Conservation (phyloP, 2,329 filamentous ascomycete genomes). For the Neonectria coccinea region DNA sequence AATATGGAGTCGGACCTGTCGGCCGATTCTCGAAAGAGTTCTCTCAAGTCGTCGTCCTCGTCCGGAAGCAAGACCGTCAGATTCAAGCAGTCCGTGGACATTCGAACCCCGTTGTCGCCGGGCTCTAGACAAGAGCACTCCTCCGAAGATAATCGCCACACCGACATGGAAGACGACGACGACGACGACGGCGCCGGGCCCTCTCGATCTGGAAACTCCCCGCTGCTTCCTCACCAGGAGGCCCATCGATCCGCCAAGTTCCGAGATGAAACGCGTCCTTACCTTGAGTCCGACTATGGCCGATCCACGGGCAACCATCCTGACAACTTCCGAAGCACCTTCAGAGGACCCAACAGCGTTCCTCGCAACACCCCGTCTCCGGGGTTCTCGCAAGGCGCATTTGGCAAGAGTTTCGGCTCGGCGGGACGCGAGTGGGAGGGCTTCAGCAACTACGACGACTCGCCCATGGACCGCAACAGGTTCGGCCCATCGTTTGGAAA, state of each 20-base stretch:
- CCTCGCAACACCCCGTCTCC: slow-evolving; percentile 23
- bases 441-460: slow-evolving; percentile 19
- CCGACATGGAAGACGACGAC: not conserved
- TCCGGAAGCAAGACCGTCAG: slow-evolving; percentile 42
- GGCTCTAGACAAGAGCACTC: slow-evolving; percentile 28
- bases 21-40: slow-evolving; percentile 34
- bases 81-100: slow-evolving; percentile 41
- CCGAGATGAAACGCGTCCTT: slow-evolving; percentile 1
- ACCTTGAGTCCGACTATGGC: slow-evolving; percentile 28
- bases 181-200: not conserved
- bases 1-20: slow-evolving; percentile 37
- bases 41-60: slow-evolving; percentile 36
- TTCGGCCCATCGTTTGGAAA: not conserved
- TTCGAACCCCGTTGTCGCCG: slow-evolving; percentile 29
- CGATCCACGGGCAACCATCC: slow-evolving; percentile 18
- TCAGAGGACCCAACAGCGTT: slow-evolving; percentile 28
- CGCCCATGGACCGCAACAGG: not conserved
- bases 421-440: slow-evolving; percentile 24
- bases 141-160: not conserved
- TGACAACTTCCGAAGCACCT: slow-evolving; percentile 5
- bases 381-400: slow-evolving; percentile 41
- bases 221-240: slow-evolving; percentile 30
- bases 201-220: slow-evolving; percentile 27
- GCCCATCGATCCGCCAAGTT: not conserved
- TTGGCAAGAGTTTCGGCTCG: slow-evolving; percentile 38